Base-by-base conservation (phyloP, 2,329 filamentous ascomycete genomes). In the Penicillium thymicola region DNA sequence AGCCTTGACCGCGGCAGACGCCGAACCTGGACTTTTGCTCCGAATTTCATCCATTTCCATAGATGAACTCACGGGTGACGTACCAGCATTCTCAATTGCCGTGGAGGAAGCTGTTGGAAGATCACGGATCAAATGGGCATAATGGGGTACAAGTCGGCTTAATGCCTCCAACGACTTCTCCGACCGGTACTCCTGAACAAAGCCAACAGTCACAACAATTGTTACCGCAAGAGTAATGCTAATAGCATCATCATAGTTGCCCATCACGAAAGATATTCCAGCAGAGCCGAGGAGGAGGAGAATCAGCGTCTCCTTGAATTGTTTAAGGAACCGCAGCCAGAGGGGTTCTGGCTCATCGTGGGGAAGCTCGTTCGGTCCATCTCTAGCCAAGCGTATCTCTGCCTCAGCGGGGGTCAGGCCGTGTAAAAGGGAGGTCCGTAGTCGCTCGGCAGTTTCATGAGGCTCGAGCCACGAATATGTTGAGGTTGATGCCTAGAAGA, bases 81-180 rank as follows among this genome's bases (percentile, higher is more conserved):
- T 62, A 8, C 65, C 56, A 16, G 61, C 57, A 28, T 58, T 62
- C n/a, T 67, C 63, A 27, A 63, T 65, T 23, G 56, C 57, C n/a
- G 52, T 52, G 43, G 65, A 46, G 11, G 34, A 64, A 21, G 50
- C 54, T 9, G 67, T 57, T 27, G 72, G 69, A 9, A 74, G 58
- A 50, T 82, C 81, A 59, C 95, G 87, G 58, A 99, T 90, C n/a
- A 97, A 81, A 76, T 99, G 92, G 30, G 95, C 94, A 72, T 92
- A 91, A 72, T 97, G 95, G 28, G 94, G 95, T 0, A 99, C 93
- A 27, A 99, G 79, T 67, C 94, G 90, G 70, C 89, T 97, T 65
- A 99, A 79, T 21, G 94, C 94, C 75, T 99, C 94, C 63, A 99
- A 86, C 3, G 93, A 97, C 75, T 99, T 95, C 72, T 99, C 94